A percentile compares a stretch with the other conserved stretches of the same genome.
Evolutionary conservation across 495 filamentous ascomycete species (phyloP).

Genomic region (Penicillium lagena): DNA sequence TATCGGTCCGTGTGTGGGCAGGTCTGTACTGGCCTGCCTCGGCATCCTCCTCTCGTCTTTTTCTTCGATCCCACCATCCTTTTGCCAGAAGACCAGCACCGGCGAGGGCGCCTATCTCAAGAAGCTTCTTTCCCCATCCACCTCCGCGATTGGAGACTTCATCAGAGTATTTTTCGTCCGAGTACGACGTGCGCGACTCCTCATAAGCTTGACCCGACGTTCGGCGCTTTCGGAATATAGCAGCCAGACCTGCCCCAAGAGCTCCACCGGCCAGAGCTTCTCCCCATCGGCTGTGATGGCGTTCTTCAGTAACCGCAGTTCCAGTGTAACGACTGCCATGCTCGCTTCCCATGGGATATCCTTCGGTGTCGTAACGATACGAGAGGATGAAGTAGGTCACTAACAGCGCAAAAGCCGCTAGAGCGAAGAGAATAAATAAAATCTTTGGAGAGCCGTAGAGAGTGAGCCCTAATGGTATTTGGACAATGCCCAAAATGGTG

Average conservation of each 20-base stretch:
- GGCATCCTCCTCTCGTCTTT: conserved; percentile 47
- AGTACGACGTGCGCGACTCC: conserved; percentile 45
- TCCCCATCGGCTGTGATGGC: conserved; percentile 26
- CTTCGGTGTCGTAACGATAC: conserved; percentile 51
- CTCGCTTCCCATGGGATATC: conserved; percentile 37
- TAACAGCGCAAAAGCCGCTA: conserved; percentile 63
- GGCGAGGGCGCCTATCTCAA: conserved; percentile 59
- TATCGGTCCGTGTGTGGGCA: conserved; percentile 35
- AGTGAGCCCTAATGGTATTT: conserved; percentile 84
- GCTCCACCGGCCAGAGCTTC: conserved; percentile 42
- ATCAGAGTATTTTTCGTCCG: conserved; percentile 57
- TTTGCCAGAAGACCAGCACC: conserved; percentile 62
- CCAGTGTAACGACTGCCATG: conserved; percentile 51
- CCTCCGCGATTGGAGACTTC: conserved; percentile 33
- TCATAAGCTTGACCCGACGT: conserved; percentile 28
- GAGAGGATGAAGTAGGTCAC: conserved; percentile 67
- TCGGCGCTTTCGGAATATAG: conserved; percentile 46
- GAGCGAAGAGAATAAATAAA: conserved; percentile 77
- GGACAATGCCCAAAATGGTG: conserved; percentile 73
- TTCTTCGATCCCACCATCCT: conserved; percentile 55
- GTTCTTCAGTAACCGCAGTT: conserved; percentile 26
- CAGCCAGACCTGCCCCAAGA: conserved; percentile 55
- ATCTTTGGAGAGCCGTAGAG: conserved; percentile 84
- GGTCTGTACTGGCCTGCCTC: conserved; percentile 45
- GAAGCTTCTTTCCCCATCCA: conserved; percentile 57